Base-by-base conservation (phyloP, 2,329 filamentous ascomycete genomes). In the Colletotrichum melonis region DNA sequence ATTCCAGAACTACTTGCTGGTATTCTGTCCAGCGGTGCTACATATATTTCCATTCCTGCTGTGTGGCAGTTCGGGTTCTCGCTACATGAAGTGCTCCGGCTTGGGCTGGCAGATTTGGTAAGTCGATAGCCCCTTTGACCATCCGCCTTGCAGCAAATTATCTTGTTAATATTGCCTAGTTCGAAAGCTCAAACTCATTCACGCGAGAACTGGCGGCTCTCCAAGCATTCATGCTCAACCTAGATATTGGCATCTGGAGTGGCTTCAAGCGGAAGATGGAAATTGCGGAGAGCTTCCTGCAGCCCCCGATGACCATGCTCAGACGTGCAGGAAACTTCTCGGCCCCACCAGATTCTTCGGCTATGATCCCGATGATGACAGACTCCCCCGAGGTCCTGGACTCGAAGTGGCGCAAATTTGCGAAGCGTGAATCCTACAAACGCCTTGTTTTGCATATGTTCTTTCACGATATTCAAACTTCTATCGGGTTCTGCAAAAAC, bases 21-120 rank as follows among this genome's bases (percentile, higher is more conserved):
- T 1, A 78, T 86, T 69, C 79, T 81, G 6, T 80, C 83, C 1
- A 78, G 80, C 12, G 83, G 81, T 2, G 84, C 84, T 0, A 80
- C 83, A 0, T 67, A 81, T 12, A 84, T 83, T 1, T 78, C 79
- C 0, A 79, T 83, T 2, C 80, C 82, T 14, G 80, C 82, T 0
- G 76, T 86, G 4, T 76, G 81, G 11, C 84, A 83, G 6, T 76
- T 86, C 24, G 84, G 84, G 0, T 84, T 81, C 74, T 84, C 84
- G 1, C 75, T 86, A 30, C 78, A 84, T 28, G 84, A 86, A 67
- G 81, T 81, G 30, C 76, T 83, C 11, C 78, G 82, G 5, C 63
- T 79, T n/a, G 77, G 80, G 11, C 74, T 83, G 56, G 74, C 75
- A 5, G 71, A 75, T 35, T 56, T 74, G 59, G 76, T 76, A 56